Percentiles rank a stretch among this genome's conserved stretches.
phyloP scores from a whole-genome alignment of 768 basidiomycete genomes.

The Serendipita sp. region DNA sequence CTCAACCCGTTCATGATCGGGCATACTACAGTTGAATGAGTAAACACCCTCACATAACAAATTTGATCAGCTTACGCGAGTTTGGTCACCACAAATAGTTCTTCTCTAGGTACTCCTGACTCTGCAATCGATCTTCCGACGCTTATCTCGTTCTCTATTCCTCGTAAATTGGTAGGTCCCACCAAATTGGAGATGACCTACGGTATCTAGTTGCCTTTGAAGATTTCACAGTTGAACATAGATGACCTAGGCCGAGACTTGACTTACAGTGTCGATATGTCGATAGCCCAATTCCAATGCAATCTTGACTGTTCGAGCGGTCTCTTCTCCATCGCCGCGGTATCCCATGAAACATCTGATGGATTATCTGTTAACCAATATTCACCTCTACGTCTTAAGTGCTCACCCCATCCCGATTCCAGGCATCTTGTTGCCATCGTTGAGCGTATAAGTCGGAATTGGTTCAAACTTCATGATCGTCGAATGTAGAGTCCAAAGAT shows the following conservation, averaged over 20 bases:
- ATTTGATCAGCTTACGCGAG: slow-evolving; percentile 9
- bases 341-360: slow-evolving; percentile 27
- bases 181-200: slow-evolving; percentile 32
- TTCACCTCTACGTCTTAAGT: neutral
- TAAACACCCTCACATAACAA: neutral
- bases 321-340: slow-evolving; percentile 23
- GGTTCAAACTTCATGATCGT: neutral
- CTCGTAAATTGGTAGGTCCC: slow-evolving; percentile 15
- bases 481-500: no score
- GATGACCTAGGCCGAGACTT: neutral
- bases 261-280: slow-evolving; percentile 25
- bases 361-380: neutral
- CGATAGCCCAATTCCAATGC: slow-evolving; percentile 29
- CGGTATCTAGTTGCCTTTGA: neutral
- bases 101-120: slow-evolving; percentile 11
- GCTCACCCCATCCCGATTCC: neutral
- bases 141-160: slow-evolving; percentile 26
- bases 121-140: slow-evolving; percentile 31
- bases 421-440: neutral
- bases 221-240: no score
- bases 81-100: slow-evolving; percentile 18
- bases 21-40: neutral
- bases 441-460: neutral
- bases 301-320: slow-evolving; percentile 22
- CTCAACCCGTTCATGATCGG: slow-evolving; percentile 23